These are phyloP conservation scores for Chaetothyriales sp. DNA, from an alignment of 2,329 filamentous ascomycete species.

Conservation along the genomic window DNA sequence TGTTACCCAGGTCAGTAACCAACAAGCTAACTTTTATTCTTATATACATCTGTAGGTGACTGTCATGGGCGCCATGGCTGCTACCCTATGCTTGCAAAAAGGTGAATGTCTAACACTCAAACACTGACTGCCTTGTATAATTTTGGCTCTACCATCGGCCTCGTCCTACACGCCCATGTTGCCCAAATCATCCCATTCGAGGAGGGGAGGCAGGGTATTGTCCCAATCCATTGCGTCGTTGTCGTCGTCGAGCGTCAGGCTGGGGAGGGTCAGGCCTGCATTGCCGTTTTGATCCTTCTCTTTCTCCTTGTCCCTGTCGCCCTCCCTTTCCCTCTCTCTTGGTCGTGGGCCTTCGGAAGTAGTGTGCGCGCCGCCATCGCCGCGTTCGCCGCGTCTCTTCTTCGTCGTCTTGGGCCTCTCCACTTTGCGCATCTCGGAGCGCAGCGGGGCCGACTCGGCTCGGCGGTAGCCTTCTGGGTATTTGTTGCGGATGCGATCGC, in stretches of 20 bases:
- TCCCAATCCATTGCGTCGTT: conserved; percentile 15
- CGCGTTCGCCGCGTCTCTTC: not conserved
- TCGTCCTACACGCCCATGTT: conserved; percentile 2
- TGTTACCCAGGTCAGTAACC: not conserved
- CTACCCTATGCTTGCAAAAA: no score
- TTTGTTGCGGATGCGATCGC: conserved; percentile 48
- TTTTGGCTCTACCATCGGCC: no score
- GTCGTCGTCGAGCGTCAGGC: conserved; percentile 13
- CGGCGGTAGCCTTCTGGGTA: conserved; percentile 44
- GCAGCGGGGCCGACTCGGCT: conserved; percentile 26
- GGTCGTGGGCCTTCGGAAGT: no score
- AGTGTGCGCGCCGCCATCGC: not conserved
- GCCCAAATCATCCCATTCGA: conserved; percentile 16
- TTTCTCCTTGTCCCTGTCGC: conserved; percentile 3
- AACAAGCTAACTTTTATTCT: not conserved
- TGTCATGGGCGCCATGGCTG: not conserved
- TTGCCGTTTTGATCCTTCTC: conserved; percentile 2
- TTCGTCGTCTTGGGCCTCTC: conserved; percentile 8
- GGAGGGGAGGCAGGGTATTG: conserved; percentile 16
- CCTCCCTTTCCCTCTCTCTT: conserved; percentile 3
- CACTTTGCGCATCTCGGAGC: conserved; percentile 12
- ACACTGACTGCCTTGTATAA: no score
- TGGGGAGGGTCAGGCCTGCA: conserved; percentile 13
- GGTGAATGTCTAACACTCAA: no score
- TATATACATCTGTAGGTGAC: not conserved